These are phyloP conservation scores for Phytophthora megakarya DNA, from an alignment of 352 stramenopile genomes.

Conservation along the genomic window DNA sequence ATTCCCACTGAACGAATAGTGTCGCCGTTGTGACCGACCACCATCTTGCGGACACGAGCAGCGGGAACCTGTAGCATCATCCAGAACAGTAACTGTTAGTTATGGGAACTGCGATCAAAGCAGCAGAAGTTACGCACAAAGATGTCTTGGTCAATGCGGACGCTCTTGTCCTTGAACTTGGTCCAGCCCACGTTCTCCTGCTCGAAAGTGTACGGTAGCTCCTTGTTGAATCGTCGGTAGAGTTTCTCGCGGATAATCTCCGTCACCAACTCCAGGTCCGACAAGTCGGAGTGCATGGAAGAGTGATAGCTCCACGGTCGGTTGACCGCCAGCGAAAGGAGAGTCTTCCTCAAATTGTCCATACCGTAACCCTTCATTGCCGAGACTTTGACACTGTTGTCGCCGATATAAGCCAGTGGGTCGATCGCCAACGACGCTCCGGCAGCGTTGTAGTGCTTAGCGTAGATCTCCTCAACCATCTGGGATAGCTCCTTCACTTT, in stretches of 20 bases:
- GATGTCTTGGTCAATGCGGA: constrained; percentile 89
- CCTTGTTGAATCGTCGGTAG: constrained; percentile 87
- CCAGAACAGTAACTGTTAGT: constrained; percentile 31
- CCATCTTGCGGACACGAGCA: constrained; percentile 77
- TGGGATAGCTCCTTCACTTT: constrained; percentile 80
- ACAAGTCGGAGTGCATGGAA: constrained; percentile 84
- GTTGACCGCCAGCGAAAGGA: constrained; percentile 73
- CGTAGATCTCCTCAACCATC: constrained; percentile 85
- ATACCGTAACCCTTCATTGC: constrained; percentile 75
- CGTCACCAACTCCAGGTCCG: constrained; percentile 80
- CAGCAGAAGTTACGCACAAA: constrained; percentile 62
- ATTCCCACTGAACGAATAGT: constrained; percentile 78
- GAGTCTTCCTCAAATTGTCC: constrained; percentile 60
- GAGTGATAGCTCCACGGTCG: constrained; percentile 86
- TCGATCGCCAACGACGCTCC: constrained; percentile 60
- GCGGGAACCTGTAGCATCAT: constrained; percentile 67
- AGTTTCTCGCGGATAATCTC: constrained; percentile 91
- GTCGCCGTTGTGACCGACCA: constrained; percentile 79
- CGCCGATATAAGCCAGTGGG: constrained; percentile 70
- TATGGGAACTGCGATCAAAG: neutral
- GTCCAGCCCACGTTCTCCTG: constrained; percentile 89
- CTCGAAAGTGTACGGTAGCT: constrained; percentile 83
- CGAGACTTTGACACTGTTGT: constrained; percentile 82
- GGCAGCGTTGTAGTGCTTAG: constrained; percentile 63
- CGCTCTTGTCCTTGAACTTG: constrained; percentile 83